Percentiles rank a stretch among this genome's conserved stretches.
These are phyloP conservation scores for Umbilicus rupestris DNA, from an alignment of 164 flowering plant genomes.

Conservation along the genomic window DNA sequence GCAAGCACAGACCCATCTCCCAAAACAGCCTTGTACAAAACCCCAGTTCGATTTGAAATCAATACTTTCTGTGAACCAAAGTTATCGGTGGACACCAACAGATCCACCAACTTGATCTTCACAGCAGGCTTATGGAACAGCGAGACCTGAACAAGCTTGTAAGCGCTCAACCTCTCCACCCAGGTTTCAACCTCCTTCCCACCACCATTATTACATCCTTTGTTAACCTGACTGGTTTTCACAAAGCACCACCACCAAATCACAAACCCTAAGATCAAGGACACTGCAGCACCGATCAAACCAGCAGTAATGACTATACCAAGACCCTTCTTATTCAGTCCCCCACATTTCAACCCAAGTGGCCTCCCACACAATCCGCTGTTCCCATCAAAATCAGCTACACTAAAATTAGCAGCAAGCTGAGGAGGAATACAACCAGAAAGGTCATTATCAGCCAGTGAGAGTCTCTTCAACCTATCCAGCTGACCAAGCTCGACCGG, in stretches of 20 bases:
- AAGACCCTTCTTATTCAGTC: slow-evolving; percentile 42
- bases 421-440: slow-evolving; percentile 35
- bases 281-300: slow-evolving; percentile 47
- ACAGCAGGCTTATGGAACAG: slow-evolving; percentile 64
- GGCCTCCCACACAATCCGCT: slow-evolving; percentile 57
- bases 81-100: slow-evolving; percentile 42
- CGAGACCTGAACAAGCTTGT: slow-evolving; percentile 46
- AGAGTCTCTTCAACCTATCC: slow-evolving; percentile 33
- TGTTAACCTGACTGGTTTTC: slow-evolving; percentile 20
- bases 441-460: slow-evolving; percentile 41
- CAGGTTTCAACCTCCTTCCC: slow-evolving; percentile 33
- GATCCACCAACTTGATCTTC: slow-evolving; percentile 51
- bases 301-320: slow-evolving; percentile 58
- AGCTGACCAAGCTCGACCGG: slow-evolving; percentile 30
- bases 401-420: slow-evolving; percentile 14
- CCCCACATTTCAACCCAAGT: slow-evolving; percentile 43
- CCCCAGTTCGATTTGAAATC: slow-evolving; percentile 39
- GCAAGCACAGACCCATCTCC: slow-evolving; percentile 62
- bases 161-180: slow-evolving; percentile 5
- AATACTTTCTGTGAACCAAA: slow-evolving; percentile 38
- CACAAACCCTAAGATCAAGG: slow-evolving; percentile 49
- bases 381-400: slow-evolving; percentile 40
- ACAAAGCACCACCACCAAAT: slow-evolving; percentile 56
- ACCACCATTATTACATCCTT: slow-evolving; percentile 27
- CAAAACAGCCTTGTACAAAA: slow-evolving; percentile 46